Evolutionary conservation across 2,329 filamentous ascomycete species (phyloP).

Genomic region (Penicillium sp.): DNA sequence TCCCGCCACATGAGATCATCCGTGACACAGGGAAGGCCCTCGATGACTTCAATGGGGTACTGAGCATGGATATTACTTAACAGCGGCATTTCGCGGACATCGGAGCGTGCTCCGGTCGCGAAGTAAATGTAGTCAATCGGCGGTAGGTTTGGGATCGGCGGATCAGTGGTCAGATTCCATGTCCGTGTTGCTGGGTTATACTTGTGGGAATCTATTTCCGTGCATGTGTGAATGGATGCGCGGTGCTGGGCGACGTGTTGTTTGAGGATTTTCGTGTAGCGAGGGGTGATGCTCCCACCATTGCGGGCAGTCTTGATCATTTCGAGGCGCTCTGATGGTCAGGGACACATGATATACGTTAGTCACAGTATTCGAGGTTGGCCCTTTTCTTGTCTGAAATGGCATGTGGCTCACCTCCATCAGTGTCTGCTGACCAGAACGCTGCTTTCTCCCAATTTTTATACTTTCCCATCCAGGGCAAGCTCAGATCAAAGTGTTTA

Average conservation of each 20-base stretch:
- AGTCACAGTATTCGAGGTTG: not conserved
- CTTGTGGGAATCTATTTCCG: constrained; percentile 53
- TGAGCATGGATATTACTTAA: constrained; percentile 60
- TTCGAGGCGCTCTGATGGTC: constrained; percentile 58
- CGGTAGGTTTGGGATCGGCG: constrained; percentile 53
- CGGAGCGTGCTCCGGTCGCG: constrained; percentile 69
- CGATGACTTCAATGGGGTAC: constrained; percentile 62
- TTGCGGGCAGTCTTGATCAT: constrained; percentile 68
- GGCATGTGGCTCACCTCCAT: constrained; percentile 50
- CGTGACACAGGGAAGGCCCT: constrained; percentile 71
- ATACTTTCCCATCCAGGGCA: constrained; percentile 82
- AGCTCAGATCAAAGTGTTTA: constrained; percentile 76
- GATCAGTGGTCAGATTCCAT: constrained; percentile 57
- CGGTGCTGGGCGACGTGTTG: constrained; percentile 56
- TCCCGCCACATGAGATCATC: constrained; percentile 75
- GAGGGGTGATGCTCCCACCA: constrained; percentile 74
- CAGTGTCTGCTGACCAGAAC: constrained; percentile 75
- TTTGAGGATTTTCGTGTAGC: constrained; percentile 67
- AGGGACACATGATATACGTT: not conserved
- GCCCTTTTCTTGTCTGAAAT: not conserved
- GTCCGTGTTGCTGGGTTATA: constrained; percentile 53
- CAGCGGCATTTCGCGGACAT: constrained; percentile 63
- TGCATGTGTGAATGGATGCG: constrained; percentile 60
- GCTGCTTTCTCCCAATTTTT: constrained; percentile 73
- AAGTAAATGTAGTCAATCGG: constrained; percentile 70